These are phyloP conservation scores for Penicillium palitans DNA, from an alignment of 2,329 filamentous ascomycete species.

Conservation along the genomic window DNA sequence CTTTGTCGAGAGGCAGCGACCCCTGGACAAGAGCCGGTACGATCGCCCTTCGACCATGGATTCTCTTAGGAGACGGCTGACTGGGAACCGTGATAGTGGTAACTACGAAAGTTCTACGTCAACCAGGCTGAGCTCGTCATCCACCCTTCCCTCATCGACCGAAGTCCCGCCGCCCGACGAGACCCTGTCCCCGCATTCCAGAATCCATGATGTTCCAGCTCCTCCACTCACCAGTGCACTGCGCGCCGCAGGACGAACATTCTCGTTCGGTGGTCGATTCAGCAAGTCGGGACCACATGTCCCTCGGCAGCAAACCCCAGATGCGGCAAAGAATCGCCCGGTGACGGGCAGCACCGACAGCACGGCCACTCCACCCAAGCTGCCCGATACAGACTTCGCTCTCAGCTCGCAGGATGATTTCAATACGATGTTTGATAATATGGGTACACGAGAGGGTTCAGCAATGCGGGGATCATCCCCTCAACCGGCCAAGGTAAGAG, in stretches of 20 bases:
- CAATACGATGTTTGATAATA: constrained; percentile 54
- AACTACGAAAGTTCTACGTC: constrained; percentile 52
- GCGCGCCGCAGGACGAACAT: constrained; percentile 52
- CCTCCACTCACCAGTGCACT: constrained; percentile 43
- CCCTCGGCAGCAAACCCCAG: constrained; percentile 27
- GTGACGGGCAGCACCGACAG: constrained; percentile 55
- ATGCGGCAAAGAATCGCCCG: constrained; percentile 41
- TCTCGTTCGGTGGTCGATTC: constrained; percentile 54
- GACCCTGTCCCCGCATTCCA: constrained; percentile 38
- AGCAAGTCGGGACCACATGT: constrained; percentile 31
- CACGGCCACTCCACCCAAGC: constrained; percentile 53
- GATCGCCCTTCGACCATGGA: constrained; percentile 18
- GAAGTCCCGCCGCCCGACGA: constrained; percentile 47
- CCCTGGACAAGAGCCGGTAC: constrained; percentile 41
- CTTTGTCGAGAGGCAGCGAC: constrained; percentile 37
- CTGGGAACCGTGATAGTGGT: constrained; percentile 48
- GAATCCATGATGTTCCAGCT: constrained; percentile 45
- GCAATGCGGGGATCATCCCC: constrained; percentile 28
- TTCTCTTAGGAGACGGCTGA: constrained; percentile 29
- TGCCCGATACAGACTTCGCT: constrained; percentile 48
- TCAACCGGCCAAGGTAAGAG: constrained; percentile 24
- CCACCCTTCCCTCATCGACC: constrained; percentile 57
- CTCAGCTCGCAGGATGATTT: constrained; percentile 48
- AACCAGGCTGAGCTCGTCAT: constrained; percentile 56
- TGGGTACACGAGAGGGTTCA: constrained; percentile 39